Base-by-base conservation (phyloP, 345 rosid species). In the Hibiscus trionum region DNA sequence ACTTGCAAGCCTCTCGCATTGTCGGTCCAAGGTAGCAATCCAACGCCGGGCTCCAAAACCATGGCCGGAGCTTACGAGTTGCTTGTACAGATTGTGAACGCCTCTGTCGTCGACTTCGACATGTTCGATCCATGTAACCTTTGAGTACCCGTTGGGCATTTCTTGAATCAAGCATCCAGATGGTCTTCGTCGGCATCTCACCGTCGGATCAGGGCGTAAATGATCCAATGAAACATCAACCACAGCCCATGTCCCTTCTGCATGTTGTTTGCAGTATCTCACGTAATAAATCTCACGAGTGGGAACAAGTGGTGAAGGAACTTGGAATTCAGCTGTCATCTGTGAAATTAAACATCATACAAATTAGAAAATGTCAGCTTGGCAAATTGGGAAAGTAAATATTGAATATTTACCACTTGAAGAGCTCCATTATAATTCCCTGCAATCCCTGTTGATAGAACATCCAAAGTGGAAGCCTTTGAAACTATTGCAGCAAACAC, bases 41-140 rank as follows among this genome's bases (percentile, higher is more conserved):
- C 99, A 96, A 15, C 96, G 94, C 72, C 78, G 89, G 9, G 99
- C 99, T 19, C 93, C 96, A 50, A 91, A 91, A 16, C 91, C 98
- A 47, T 87, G 83, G 15, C 97, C 97, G 3, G 87, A 76, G 74
- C 57, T 62, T 17, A 92, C 86, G 0, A 90, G 80, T 61, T 86
- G 86, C 83, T 81, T 86, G 84, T 81, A 96, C 19, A 89, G 72
- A 77, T 72, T 70, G 70, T 89, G 88, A 47, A 82, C 86, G 17
- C 83, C 91, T 76, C 86, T 76, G 52, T 93, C 96, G 72, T 93
- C 94, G 55, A 88, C 94, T 76, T 96, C 98, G n/a, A 92, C 89
- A 83, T 93, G 86, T 73, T 96, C 99, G 46, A 96, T 83, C 99
- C 99, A 96, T 0, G 87, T 90, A 27, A 96, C 93, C 99, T 92